These are phyloP conservation scores for Hevea brasiliensis DNA, from an alignment of 345 rosid species.

Conservation along the genomic window DNA sequence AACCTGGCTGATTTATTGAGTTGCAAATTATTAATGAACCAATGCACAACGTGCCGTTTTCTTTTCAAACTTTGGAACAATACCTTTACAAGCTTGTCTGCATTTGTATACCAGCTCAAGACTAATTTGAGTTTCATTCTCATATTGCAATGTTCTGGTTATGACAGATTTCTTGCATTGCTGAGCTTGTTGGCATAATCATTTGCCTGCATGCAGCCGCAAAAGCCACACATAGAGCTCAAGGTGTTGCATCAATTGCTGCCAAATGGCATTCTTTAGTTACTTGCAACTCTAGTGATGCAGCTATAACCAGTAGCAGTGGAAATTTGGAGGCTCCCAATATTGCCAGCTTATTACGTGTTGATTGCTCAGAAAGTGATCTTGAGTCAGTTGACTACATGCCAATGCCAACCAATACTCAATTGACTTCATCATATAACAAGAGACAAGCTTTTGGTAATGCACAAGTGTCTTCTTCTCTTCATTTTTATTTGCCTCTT, in stretches of 20 bases:
- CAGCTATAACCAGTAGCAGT: neutral
- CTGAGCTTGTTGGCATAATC: constrained; percentile 38
- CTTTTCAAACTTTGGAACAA: neutral
- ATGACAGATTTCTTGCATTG: constrained; percentile 34
- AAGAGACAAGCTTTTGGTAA: constrained; percentile 45
- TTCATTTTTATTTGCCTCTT: neutral
- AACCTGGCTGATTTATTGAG: no score
- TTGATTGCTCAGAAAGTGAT: constrained; percentile 27
- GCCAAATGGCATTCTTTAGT: constrained; percentile 36
- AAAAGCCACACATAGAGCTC: constrained; percentile 40
- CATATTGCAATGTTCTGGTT: neutral
- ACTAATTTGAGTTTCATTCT: neutral
- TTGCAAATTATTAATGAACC: no score
- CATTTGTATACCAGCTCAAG: neutral
- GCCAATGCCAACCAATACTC: constrained; percentile 23
- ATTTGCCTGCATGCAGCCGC: constrained; percentile 44
- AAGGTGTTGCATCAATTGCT: constrained; percentile 33
- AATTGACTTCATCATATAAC: constrained; percentile 28
- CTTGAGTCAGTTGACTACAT: constrained; percentile 24
- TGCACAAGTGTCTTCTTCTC: neutral
- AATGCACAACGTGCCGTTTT: no score
- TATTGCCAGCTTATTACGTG: neutral
- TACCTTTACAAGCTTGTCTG: no score
- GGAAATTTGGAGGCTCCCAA: constrained; percentile 3
- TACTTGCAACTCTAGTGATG: constrained; percentile 15